Percentiles rank a stretch among this genome's conserved stretches.
Conservation (phyloP, 2,329 filamentous ascomycete genomes). For the Diaporthe citrichinensis region DNA sequence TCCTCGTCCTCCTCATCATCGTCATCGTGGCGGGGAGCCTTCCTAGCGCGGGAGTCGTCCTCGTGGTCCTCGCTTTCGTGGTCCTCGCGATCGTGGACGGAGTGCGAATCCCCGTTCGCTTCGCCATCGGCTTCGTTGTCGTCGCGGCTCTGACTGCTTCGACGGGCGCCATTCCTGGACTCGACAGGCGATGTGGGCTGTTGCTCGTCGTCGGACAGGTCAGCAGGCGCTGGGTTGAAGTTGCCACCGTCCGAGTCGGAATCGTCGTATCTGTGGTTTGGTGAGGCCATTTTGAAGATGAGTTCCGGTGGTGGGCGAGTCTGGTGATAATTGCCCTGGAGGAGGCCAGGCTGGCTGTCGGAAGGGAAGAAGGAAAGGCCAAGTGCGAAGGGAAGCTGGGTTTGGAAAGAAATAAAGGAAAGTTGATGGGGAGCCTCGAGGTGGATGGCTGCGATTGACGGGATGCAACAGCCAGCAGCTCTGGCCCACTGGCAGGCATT, state of each 20-base stretch:
- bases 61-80: constrained; percentile 59
- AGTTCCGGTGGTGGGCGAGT: not conserved
- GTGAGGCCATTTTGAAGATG: constrained; percentile 59
- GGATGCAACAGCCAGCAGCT: constrained; percentile 32
- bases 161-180: constrained; percentile 45
- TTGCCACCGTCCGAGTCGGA: constrained; percentile 86
- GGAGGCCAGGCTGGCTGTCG: not conserved
- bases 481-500: constrained; percentile 38
- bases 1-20: constrained; percentile 54
- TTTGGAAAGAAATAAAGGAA: constrained; percentile 35
- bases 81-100: constrained; percentile 33
- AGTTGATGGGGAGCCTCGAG: constrained; percentile 24
- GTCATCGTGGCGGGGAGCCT: constrained; percentile 46
- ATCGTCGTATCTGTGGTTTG: constrained; percentile 63
- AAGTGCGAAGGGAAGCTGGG: not conserved
- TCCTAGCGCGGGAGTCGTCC: constrained; percentile 56
- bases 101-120: constrained; percentile 42
- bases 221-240: constrained; percentile 86
- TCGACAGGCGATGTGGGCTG: constrained; percentile 43
- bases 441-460: constrained; percentile 29
- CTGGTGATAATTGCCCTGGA: not conserved
- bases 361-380: not conserved
- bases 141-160: constrained; percentile 43
- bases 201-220: constrained; percentile 78
- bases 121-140: constrained; percentile 48